A percentile compares a stretch with the other conserved stretches of the same genome.
Evolutionary conservation across 2,329 filamentous ascomycete genomes (phyloP).

Genomic region (Tolypocladium sp.): DNA sequence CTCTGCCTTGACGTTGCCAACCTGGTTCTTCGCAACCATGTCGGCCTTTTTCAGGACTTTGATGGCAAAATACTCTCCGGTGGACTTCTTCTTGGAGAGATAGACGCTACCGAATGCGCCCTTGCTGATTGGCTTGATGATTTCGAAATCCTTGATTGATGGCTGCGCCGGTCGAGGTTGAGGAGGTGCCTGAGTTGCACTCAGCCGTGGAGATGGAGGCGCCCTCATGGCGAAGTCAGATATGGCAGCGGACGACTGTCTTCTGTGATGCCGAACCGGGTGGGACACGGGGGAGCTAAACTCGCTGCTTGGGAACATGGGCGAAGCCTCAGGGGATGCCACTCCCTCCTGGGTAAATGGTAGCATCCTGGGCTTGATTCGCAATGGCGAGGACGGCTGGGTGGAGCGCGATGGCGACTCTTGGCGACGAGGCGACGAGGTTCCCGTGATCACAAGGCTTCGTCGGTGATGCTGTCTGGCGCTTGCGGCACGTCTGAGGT

Average conservation of each 20-base stretch:
- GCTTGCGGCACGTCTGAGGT: conserved; percentile 66
- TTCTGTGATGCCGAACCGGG: conserved; percentile 60
- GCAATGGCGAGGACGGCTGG: conserved; percentile 77
- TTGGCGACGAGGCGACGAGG: conserved; percentile 73
- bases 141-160: conserved; percentile 98
- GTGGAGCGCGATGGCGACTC: conserved; percentile 76
- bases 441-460: conserved; percentile 73
- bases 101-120: conserved; percentile 98
- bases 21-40: conserved; percentile 99
- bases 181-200: conserved; percentile 65
- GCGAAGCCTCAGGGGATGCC: conserved; percentile 81
- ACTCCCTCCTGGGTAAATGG: conserved; percentile 54
- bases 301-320: conserved; percentile 74
- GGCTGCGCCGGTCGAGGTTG: conserved; percentile 84
- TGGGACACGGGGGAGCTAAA: conserved; percentile 65
- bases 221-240: conserved; percentile 58
- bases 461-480: conserved; percentile 76
- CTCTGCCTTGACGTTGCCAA: conserved; percentile 98
- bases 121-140: conserved; percentile 99
- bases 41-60: conserved; percentile 99
- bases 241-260: conserved; percentile 84
- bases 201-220: conserved; percentile 75
- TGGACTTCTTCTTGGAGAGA: conserved; percentile 95
- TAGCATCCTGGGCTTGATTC: conserved; percentile 70
- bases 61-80: conserved; percentile 96